phyloP scores from a whole-genome alignment of 2,329 filamentous ascomycete species.

The Sclerotinia glacialis region DNA sequence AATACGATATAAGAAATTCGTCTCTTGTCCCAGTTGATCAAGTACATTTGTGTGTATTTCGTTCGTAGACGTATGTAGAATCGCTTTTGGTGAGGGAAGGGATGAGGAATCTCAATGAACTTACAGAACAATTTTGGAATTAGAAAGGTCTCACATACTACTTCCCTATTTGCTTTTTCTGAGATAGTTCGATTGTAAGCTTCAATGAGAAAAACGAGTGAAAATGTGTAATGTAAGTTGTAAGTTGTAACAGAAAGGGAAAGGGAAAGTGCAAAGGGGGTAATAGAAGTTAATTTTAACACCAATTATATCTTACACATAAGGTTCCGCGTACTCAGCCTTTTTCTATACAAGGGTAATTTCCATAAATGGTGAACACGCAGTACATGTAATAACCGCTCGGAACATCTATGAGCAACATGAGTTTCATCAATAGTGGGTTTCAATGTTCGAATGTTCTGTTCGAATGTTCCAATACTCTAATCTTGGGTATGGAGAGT shows the following conservation, averaged over 20 bases:
- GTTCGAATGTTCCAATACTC: constrained; percentile 4
- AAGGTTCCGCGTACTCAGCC: constrained; percentile 7
- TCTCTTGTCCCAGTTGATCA: constrained; percentile 12
- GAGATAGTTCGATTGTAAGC: neutral
- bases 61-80: neutral
- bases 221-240: neutral
- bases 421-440: neutral
- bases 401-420: neutral
- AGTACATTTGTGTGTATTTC: neutral
- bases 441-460: neutral
- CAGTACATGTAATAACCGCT: neutral
- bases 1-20: neutral
- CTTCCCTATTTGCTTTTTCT: constrained; percentile 8
- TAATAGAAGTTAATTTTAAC: constrained; percentile 4
- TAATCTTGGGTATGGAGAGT: neutral
- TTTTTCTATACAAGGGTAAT: neutral
- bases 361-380: neutral
- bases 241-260: neutral
- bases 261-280: constrained; percentile 15
- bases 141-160: constrained; percentile 14
- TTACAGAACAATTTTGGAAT: constrained; percentile 10
- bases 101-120: constrained; percentile 15
- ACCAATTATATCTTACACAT: constrained; percentile 13
- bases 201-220: neutral
- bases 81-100: constrained; percentile 16